Evolutionary conservation across 768 basidiomycete species (phyloP), one percentile per base, ranked within the genome.

Genomic region (Kwoniella bestiolae): DNA sequence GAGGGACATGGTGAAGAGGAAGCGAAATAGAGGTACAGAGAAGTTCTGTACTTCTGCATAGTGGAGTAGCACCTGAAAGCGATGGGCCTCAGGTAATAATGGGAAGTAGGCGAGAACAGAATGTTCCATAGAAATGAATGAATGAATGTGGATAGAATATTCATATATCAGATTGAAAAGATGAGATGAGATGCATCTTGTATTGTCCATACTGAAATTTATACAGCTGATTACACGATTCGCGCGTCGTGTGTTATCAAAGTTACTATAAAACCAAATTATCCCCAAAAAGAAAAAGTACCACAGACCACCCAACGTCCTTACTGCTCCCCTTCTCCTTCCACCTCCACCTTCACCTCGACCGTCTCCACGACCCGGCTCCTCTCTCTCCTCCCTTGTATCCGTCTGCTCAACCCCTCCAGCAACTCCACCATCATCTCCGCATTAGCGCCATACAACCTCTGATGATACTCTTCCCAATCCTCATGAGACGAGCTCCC

Each of bases 361-460:
- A 14, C 12, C 38, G 38, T 35, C 34, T 41, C 38, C 38, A 41
- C 38, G 7, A 41, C 38, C 38, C 12, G 12, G 18, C 38, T 41
- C 38, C 18, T 41, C 11, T 23, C 31, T 31, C 55, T 46, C 29
- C 61, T 63, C 18, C 25, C 38, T 3, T 26, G 18, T 8, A 61
- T 52, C n/a, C 29, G 55, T 16, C n/a, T 46, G 11, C 47, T 29
- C 32, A 64, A 29, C 16, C 55, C 14, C n/a, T 38, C 45, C 5
- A 64, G 32, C 14, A 64, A 28, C 31, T 35, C 56, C 18, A 38
- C 6, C 29, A 64, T 35, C 63, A 64, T 64, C 34, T 56, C 63
- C 21, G 31, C 41, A 41, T 64, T 64, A 4, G 38, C 63, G 3
- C 41, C 38, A 50, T 64, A 64, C 16, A 64, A 28, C 11, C 44